Evolutionary conservation across 176 grass and related monocot genomes (phyloP).

Genomic region (Puccinellia tenuiflora): DNA sequence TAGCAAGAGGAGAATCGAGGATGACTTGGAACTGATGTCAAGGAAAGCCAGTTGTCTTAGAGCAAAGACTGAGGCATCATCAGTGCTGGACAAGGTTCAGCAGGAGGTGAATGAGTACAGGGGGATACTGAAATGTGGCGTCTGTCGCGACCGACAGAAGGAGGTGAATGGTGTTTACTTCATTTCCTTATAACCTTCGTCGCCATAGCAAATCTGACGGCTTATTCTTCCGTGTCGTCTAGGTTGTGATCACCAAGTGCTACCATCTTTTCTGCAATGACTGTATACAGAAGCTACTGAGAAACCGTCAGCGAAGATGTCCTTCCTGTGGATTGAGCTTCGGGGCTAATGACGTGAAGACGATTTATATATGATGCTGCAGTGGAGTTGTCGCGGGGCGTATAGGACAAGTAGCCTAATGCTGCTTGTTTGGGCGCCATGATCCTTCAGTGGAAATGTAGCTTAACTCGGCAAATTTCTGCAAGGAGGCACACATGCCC

Average conservation of each 20-base stretch:
- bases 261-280: constrained; percentile 91
- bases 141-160: constrained; percentile 67
- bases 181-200: not conserved
- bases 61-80: constrained; percentile 43
- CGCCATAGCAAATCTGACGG: not conserved
- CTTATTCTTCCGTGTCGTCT: not conserved
- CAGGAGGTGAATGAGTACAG: constrained; percentile 74
- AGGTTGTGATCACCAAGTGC: constrained; percentile 91
- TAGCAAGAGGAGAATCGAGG: constrained; percentile 75
- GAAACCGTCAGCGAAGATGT: constrained; percentile 64
- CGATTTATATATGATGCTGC: constrained; percentile 71
- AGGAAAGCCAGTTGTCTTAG: constrained; percentile 61
- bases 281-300: constrained; percentile 60
- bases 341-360: constrained; percentile 77
- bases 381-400: not conserved
- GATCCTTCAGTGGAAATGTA: constrained; percentile 20
- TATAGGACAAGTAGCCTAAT: constrained; percentile 1
- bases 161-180: constrained; percentile 43
- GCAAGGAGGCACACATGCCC: constrained; percentile 4
- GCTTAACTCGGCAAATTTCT: constrained; percentile 7
- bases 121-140: constrained; percentile 78
- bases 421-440: not conserved
- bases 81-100: constrained; percentile 61
- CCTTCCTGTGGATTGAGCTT: constrained; percentile 70
- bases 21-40: constrained; percentile 66